Conservation (phyloP, 2,329 filamentous ascomycete genomes). For the Periconia sp. region DNA sequence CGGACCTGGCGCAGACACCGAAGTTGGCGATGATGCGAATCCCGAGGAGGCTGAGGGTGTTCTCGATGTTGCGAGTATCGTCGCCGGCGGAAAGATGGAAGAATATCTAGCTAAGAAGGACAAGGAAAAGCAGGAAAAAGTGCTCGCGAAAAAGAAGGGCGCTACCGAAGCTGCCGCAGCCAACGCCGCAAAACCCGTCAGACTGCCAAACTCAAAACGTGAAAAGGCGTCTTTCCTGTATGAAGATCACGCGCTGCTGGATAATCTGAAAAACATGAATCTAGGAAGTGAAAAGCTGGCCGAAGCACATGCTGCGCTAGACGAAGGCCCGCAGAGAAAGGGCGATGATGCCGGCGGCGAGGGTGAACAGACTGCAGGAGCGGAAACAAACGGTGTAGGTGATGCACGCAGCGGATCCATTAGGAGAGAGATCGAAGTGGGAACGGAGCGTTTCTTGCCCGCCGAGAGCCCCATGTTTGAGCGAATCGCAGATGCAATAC, state of each 20-base stretch:
- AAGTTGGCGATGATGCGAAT: constrained; percentile 55
- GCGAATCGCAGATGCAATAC: constrained; percentile 79
- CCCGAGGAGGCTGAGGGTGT: constrained; percentile 69
- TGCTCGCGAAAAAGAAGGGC: constrained; percentile 61
- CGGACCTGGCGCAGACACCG: constrained; percentile 57
- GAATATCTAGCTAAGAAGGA: constrained; percentile 84
- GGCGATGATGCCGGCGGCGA: constrained; percentile 37
- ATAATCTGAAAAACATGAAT: constrained; percentile 56
- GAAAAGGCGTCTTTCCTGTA: constrained; percentile 71
- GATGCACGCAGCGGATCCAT: constrained; percentile 37
- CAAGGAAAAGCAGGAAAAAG: constrained; percentile 72
- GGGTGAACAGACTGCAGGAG: constrained; percentile 23
- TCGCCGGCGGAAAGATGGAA: constrained; percentile 77
- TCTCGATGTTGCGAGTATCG: constrained; percentile 81
- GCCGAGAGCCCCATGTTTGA: constrained; percentile 73
- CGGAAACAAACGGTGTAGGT: constrained; percentile 30
- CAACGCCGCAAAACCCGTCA: constrained; percentile 60
- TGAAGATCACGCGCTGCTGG: constrained; percentile 64
- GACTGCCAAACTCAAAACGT: constrained; percentile 72
- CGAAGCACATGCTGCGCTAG: constrained; percentile 56
- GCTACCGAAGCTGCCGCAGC: constrained; percentile 58
- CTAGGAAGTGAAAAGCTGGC: constrained; percentile 50
- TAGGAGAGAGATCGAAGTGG: constrained; percentile 71
- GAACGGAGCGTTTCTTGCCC: constrained; percentile 70
- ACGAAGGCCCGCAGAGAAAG: constrained; percentile 48